Evolutionary conservation across 2,329 filamentous ascomycete genomes (phyloP).

Genomic region (Scedosporium apiospermum): DNA sequence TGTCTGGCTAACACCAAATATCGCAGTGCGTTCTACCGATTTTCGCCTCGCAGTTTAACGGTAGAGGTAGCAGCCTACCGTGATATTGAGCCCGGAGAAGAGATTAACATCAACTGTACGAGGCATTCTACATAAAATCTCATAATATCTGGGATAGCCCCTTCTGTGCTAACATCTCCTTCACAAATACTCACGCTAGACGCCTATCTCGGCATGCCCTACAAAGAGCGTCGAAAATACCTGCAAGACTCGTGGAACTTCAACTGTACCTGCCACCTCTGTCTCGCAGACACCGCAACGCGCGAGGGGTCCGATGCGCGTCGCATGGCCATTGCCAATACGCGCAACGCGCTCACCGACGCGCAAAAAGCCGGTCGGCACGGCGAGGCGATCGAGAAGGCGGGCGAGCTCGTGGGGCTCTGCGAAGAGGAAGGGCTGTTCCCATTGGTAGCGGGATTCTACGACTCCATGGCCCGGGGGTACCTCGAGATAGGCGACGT

Average conservation of each 20-base stretch:
- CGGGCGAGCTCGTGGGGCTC: slow-evolving; percentile 12
- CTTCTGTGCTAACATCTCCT: not conserved
- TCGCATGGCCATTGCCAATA: slow-evolving; percentile 13
- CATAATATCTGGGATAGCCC: no score
- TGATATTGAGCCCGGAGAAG: slow-evolving; percentile 23
- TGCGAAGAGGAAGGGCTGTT: slow-evolving; percentile 14
- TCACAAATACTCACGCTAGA: slow-evolving; percentile 12
- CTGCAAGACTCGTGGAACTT: slow-evolving; percentile 17
- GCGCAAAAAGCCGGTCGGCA: slow-evolving; percentile 9
- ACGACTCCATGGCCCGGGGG: slow-evolving; percentile 13
- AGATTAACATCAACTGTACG: slow-evolving; percentile 26
- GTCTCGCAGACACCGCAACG: slow-evolving; percentile 10
- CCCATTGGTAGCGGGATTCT: slow-evolving; percentile 16
- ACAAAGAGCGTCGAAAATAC: slow-evolving; percentile 13
- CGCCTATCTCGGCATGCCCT: slow-evolving; percentile 16
- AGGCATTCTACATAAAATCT: not conserved
- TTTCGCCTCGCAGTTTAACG: slow-evolving; percentile 19
- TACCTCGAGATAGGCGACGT: slow-evolving; percentile 14
- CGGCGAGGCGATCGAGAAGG: slow-evolving; percentile 8
- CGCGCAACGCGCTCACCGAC: slow-evolving; percentile 12
- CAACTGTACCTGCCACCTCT: slow-evolving; percentile 18
- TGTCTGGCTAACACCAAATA: not conserved
- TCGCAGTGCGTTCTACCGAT: slow-evolving; percentile 21
- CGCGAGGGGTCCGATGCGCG: slow-evolving; percentile 13
- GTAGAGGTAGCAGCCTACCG: slow-evolving; percentile 23